These are phyloP conservation scores for Kodamaea jinghongensis DNA, from an alignment of 805 yeast genomes.

Conservation along the genomic window DNA sequence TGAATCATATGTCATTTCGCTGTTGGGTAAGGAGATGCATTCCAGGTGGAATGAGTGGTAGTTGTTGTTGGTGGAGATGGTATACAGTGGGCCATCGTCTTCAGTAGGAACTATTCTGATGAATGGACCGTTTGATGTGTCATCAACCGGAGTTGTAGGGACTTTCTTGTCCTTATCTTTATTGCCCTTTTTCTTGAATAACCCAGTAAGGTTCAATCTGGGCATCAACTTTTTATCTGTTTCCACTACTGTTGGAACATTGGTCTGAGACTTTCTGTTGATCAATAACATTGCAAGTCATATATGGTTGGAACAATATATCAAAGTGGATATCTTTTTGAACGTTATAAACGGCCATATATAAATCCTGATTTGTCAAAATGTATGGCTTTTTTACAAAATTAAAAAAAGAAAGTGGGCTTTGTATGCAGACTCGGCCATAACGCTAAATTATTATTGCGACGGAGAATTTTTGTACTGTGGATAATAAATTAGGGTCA, in stretches of 20 bases:
- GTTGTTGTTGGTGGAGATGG: conserved; percentile 13
- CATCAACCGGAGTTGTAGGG: no score
- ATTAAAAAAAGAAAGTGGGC: no score
- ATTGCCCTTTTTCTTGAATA: conserved; percentile 10
- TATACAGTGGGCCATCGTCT: background rate
- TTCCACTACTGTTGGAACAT: conserved; percentile 1
- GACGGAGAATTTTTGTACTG: no score
- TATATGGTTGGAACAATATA: background rate
- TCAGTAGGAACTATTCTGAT: conserved; percentile 2
- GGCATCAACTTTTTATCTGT: conserved; percentile 8
- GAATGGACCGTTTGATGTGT: background rate
- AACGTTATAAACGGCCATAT: no score
- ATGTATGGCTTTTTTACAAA: no score
- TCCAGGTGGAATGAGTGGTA: conserved; percentile 34
- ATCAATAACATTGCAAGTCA: conserved; percentile 9
- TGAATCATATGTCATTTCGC: conserved; percentile 32
- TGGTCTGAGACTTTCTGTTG: conserved; percentile 10
- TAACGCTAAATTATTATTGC: no score
- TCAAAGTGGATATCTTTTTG: no score
- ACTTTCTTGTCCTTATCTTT: conserved; percentile 4
- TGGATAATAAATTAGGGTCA: no score
- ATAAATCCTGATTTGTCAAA: no score
- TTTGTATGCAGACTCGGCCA: no score
- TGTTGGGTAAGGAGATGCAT: conserved; percentile 36
- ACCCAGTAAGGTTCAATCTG: conserved; percentile 12